These are phyloP conservation scores for Fusarium fracticaudum DNA, from an alignment of 2,329 filamentous ascomycete genomes.

Conservation along the genomic window DNA sequence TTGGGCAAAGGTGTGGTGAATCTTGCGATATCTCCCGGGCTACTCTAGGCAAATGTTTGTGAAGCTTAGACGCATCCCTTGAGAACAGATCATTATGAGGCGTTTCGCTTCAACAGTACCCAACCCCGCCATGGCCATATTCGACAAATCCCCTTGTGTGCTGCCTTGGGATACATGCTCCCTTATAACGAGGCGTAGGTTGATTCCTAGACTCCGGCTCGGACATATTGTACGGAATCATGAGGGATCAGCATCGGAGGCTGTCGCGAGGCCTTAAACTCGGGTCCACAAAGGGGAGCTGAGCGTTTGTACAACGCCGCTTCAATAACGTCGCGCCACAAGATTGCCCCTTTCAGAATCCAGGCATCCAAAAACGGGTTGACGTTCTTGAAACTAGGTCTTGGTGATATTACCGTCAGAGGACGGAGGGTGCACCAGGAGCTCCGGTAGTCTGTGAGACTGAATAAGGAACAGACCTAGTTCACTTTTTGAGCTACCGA, in stretches of 20 bases:
- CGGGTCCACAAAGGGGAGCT: background rate
- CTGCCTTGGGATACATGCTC: background rate
- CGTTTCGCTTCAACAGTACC: background rate
- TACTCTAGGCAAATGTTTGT: background rate
- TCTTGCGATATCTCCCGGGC: background rate
- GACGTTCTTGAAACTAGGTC: background rate
- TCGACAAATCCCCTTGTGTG: background rate
- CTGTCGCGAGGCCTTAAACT: background rate
- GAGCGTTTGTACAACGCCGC: constrained; percentile 9
- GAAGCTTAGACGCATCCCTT: background rate
- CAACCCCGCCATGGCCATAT: background rate
- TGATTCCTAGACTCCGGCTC: background rate
- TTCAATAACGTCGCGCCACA: constrained; percentile 31
- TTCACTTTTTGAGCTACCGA: constrained; percentile 27
- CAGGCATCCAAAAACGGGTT: background rate
- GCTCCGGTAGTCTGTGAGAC: constrained; percentile 1
- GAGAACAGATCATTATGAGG: background rate
- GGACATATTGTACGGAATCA: background rate
- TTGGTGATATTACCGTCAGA: constrained; percentile 2
- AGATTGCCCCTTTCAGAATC: constrained; percentile 11
- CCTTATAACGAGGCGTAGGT: background rate
- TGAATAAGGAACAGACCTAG: constrained; percentile 4
- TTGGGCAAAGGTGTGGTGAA: background rate
- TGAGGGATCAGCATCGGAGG: background rate
- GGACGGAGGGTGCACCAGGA: background rate